Conservation (phyloP, 225 moss, liverwort and hornwort genomes). For the Physcomitrellopsis africana region DNA sequence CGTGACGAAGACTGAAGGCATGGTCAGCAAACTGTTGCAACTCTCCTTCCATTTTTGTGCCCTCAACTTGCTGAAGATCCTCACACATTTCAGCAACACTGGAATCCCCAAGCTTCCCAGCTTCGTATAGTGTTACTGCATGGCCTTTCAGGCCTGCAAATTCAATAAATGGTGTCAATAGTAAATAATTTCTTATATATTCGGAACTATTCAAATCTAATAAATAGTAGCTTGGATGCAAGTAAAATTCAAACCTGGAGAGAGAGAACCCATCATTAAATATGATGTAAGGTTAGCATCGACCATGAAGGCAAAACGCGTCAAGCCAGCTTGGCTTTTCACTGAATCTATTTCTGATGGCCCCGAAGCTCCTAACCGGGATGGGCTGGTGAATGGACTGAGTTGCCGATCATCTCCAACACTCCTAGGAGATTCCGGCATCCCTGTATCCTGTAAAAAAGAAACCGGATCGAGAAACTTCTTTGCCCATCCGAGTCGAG, state of each 20-base stretch:
- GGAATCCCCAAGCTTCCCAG: slow-evolving; percentile 94
- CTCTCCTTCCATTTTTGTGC: slow-evolving; percentile 97
- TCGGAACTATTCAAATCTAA: not conserved
- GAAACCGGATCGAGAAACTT: slow-evolving; percentile 87
- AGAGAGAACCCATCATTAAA: slow-evolving; percentile 99
- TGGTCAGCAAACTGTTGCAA: slow-evolving; percentile 94
- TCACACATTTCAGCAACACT: slow-evolving; percentile 99
- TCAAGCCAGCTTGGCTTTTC: slow-evolving; percentile 58
- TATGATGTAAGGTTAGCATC: slow-evolving; percentile 98
- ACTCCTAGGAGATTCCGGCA: slow-evolving; percentile 80
- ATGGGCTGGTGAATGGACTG: slow-evolving; percentile 71
- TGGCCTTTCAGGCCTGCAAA: slow-evolving; percentile 93
- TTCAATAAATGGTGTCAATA: slow-evolving; percentile 18
- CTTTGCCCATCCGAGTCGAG: slow-evolving; percentile 98
- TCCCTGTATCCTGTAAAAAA: slow-evolving; percentile 69
- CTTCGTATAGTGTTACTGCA: slow-evolving; percentile 95
- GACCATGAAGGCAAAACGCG: slow-evolving; percentile 97
- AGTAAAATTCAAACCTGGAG: slow-evolving; percentile 68
- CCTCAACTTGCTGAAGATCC: slow-evolving; percentile 94
- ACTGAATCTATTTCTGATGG: slow-evolving; percentile 54
- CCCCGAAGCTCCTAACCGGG: slow-evolving; percentile 58
- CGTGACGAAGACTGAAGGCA: slow-evolving; percentile 96
- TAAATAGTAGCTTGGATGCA: slow-evolving; percentile 18
- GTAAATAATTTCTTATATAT: not conserved
- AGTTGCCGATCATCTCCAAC: slow-evolving; percentile 62